Conservation (phyloP, 1,284 basidiomycete species). For the Ceratobasidium sp. region DNA sequence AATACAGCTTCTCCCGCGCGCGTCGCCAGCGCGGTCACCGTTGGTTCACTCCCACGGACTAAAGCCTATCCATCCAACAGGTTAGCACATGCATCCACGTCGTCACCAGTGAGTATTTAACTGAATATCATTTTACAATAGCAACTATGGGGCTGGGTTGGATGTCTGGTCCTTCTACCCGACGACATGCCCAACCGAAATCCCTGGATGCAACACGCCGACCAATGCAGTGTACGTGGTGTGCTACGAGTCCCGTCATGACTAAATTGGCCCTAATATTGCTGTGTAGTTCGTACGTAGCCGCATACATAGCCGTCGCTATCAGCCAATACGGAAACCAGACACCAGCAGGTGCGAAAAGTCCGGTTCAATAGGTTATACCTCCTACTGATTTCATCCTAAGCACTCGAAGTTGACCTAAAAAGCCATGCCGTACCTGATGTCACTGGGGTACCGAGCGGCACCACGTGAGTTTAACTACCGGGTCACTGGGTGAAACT, state of each 20-base stretch:
- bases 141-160: slow-evolving; percentile 16
- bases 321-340: slow-evolving; percentile 17
- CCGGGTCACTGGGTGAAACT: background rate
- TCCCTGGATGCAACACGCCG: slow-evolving; percentile 4
- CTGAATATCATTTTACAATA: no score
- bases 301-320: slow-evolving; percentile 16
- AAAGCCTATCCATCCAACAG: slow-evolving; percentile 88
- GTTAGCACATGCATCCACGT: background rate
- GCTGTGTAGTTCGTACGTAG: slow-evolving; percentile 4
- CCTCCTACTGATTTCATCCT: background rate
- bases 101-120: no score
- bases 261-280: no score
- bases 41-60: slow-evolving; percentile 80
- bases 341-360: slow-evolving; percentile 5
- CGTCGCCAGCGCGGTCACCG: slow-evolving; percentile 85
- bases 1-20: slow-evolving; percentile 57
- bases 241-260: no score
- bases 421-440: slow-evolving; percentile 7
- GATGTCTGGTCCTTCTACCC: slow-evolving; percentile 33
- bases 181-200: slow-evolving; percentile 1
- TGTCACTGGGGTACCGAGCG: slow-evolving; percentile 8
- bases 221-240: slow-evolving; percentile 14
- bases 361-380: background rate
- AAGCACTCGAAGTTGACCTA: background rate
- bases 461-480: slow-evolving; percentile 11